A percentile compares a stretch with the other conserved stretches of the same genome.
These are phyloP conservation scores for Dactylellina sp. DNA, from an alignment of 2,329 filamentous ascomycete species.

Conservation along the genomic window DNA sequence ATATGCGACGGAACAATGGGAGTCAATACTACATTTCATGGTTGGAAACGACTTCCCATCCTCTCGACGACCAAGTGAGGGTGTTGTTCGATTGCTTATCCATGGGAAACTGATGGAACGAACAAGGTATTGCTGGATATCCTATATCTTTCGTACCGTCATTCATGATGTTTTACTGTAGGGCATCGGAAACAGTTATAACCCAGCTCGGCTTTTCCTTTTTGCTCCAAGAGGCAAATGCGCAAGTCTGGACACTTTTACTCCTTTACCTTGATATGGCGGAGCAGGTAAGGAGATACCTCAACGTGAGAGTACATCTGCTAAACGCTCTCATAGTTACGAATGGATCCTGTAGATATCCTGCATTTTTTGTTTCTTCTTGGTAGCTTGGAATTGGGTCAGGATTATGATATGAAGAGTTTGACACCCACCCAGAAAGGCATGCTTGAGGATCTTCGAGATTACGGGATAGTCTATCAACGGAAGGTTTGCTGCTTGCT, in stretches of 20 bases:
- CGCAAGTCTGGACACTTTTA: slow-evolving; percentile 94
- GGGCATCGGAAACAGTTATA: slow-evolving; percentile 72
- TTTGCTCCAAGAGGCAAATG: slow-evolving; percentile 91
- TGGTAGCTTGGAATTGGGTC: slow-evolving; percentile 89
- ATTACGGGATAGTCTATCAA: slow-evolving; percentile 88
- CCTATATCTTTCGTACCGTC: background rate
- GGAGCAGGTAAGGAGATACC: slow-evolving; percentile 67
- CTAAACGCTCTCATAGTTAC: slow-evolving; percentile 65
- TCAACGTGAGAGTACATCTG: background rate
- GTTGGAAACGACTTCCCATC: slow-evolving; percentile 71
- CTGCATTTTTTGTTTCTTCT: slow-evolving; percentile 96
- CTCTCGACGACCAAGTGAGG: slow-evolving; percentile 73
- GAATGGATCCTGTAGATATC: slow-evolving; percentile 90
- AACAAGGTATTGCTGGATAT: slow-evolving; percentile 64
- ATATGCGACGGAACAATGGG: slow-evolving; percentile 90
- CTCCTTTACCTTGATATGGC: slow-evolving; percentile 92
- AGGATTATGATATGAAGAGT: slow-evolving; percentile 87
- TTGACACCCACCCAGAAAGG: slow-evolving; percentile 83
- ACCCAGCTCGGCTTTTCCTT: slow-evolving; percentile 96
- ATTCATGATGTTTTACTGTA: background rate
- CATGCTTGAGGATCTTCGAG: slow-evolving; percentile 89
- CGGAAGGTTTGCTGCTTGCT: slow-evolving; percentile 52
- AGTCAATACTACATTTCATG: slow-evolving; percentile 94
- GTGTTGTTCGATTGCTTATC: slow-evolving; percentile 85
- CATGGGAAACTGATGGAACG: slow-evolving; percentile 82